These are phyloP conservation scores for Xanthoparmelia taractica DNA, from an alignment of 495 filamentous ascomycete genomes.

Conservation along the genomic window DNA sequence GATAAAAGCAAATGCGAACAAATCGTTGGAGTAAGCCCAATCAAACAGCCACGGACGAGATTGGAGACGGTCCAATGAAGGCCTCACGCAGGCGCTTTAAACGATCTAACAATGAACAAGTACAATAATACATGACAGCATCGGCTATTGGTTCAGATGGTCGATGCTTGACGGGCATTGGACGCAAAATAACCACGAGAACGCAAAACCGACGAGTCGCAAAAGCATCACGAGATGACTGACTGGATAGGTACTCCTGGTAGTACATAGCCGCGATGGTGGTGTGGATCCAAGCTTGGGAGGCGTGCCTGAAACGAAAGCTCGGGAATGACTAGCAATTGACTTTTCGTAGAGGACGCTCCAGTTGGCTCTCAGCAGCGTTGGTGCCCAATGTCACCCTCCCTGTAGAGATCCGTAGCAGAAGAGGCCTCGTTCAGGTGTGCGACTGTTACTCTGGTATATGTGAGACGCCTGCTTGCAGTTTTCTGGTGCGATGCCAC, in stretches of 20 bases:
- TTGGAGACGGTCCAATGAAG: neutral
- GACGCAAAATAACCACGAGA: neutral
- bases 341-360: constrained; percentile 7
- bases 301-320: constrained; percentile 11
- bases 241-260: constrained; percentile 62
- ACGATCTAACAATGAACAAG: neutral
- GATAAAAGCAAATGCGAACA: neutral
- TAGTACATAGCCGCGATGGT: constrained; percentile 43
- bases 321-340: constrained; percentile 11
- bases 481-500: constrained; percentile 13
- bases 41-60: neutral
- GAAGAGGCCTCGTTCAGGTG: constrained; percentile 2
- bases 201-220: neutral
- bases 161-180: neutral
- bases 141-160: neutral
- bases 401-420: constrained; percentile 5
- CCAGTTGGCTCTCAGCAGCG: constrained; percentile 12
- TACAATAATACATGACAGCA: neutral
- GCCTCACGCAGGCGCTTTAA: neutral
- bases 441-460: constrained; percentile 11
- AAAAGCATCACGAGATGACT: constrained; percentile 30
- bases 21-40: neutral
- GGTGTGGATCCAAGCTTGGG: constrained; percentile 31
- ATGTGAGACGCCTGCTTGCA: constrained; percentile 14
- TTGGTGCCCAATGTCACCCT: constrained; percentile 18